Evolutionary conservation across 176 grass and related monocot genomes (phyloP), one percentile per base, ranked within the genome.

Genomic region (Leersia perrieri): DNA sequence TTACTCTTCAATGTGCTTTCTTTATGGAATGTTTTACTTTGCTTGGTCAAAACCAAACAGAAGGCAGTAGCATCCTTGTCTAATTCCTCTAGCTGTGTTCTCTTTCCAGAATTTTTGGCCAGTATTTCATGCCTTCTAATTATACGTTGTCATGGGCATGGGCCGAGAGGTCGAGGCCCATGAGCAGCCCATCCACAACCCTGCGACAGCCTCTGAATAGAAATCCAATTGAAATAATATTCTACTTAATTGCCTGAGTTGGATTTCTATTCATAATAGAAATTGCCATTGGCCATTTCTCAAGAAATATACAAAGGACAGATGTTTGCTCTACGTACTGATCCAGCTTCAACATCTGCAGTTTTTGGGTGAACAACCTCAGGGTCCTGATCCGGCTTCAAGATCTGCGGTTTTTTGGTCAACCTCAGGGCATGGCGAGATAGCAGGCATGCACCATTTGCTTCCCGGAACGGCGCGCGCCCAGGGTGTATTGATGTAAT

Each of bases 351-450:
- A 1, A 29, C 35, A 73, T 51, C 5, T 82, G 51, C 83, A 86
- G 88, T n/a, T 73, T 81, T 35, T 11, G 20, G 62, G 60, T 81
- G 64, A 58, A 14, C 42, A 49, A 32, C 58, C 12, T 41, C 12
- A 9, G 38, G 29, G 60, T 11, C n/a, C 42, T 82, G 25, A 85
- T 32, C 47, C 45, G 16, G 60, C 73, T 71, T 42, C 45, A 1
- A 29, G 29, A 73, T 51, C 5, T 82, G 51, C 83, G 82, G 88
- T n/a, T 73, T 81, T 35, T 11, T n/a, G 62, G 60, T 81, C 42
- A 49, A 32, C 58, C 12, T 41, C 12, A 9, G 38, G 29, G 10
- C 34, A 65, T 55, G 11, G 12, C 0, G 7, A 40, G 73, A 31
- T 25, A 30, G 8, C 60, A 73, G 40, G 26, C 71, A 33, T 33